Conservation (phyloP, 768 basidiomycete genomes). For the Tremella yokohamensis region DNA sequence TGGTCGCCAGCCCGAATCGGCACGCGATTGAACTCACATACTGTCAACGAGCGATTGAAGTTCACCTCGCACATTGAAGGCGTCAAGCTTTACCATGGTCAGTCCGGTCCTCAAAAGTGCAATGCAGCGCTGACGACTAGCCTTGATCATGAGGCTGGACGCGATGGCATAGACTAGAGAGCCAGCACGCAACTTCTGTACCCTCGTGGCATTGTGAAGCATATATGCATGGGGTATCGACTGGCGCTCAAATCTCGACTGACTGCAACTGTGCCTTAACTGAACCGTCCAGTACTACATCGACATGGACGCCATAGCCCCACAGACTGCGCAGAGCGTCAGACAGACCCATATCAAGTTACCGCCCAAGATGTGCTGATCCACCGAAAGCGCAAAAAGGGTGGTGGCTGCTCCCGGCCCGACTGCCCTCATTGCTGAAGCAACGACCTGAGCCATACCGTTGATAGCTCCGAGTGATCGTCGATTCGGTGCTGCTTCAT, state of each 20-base stretch:
- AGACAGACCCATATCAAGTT: slow-evolving; percentile 36
- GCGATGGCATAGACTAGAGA: too few species aligned
- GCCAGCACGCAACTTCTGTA: too few species aligned
- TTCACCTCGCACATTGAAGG: slow-evolving; percentile 8
- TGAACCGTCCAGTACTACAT: too few species aligned
- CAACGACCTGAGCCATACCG: slow-evolving; percentile 37
- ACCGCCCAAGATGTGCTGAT: slow-evolving; percentile 30
- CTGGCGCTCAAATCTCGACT: too few species aligned
- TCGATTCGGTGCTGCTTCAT: slow-evolving; percentile 33
- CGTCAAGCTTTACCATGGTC: slow-evolving; percentile 7
- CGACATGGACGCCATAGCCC: slow-evolving; percentile 1
- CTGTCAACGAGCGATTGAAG: slow-evolving; percentile 22
- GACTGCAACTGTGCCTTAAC: too few species aligned
- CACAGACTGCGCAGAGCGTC: slow-evolving; percentile 10
- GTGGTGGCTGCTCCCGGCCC: slow-evolving; percentile 34
- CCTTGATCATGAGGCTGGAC: too few species aligned
- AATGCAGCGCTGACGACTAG: too few species aligned
- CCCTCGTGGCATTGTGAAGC: too few species aligned
- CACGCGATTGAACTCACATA: slow-evolving; percentile 17
- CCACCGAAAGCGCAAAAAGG: slow-evolving; percentile 39
- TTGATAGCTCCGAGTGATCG: slow-evolving; percentile 36
- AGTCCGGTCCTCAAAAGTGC: not conserved
- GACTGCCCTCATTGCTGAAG: slow-evolving; percentile 30
- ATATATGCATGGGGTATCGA: too few species aligned
- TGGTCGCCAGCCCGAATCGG: slow-evolving; percentile 21